Base-by-base conservation (phyloP, 176 grass and related monocot genomes). In the Lolium perenne region DNA sequence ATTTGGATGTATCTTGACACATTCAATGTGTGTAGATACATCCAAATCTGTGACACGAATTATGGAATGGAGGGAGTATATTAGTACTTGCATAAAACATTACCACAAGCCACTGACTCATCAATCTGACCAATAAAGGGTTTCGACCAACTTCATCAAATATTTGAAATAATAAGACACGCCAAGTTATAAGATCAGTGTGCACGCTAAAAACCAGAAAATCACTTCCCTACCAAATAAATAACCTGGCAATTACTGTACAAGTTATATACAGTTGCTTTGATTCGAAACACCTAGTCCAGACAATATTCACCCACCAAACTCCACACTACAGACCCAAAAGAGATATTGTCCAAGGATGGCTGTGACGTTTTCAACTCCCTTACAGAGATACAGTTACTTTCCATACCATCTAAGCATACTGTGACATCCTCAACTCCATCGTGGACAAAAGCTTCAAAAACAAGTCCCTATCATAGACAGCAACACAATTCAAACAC, bases 401-500 rank as follows among this genome's bases (percentile, higher is more conserved):
- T 32, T 10, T 18, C 13, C 9, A 43, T 70, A 70, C 38, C 7
- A 60, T 20, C 12, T 8, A 83, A 63, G 54, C 55, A 68, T 46
- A 78, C 9, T 46, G 22, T 78, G 32, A 80, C 22, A 2, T 20
- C 47, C 47, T 22, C 25, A 64, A 15, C 23, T 65, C 20, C 60
- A 67, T 38, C 2, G 1, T 38, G 22, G 49, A 40, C 23, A 71
- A 59, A 78, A 9, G 23, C 15, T 78, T 71, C 10, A 78, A 59
- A 83, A 26, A 61, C 3, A 83, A 83, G 48, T 56, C 9, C 32
- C 87, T 84, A 74, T 38, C 47, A 38, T 59, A 58, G 16, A 81
- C 79, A 45, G 59, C 38, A 21, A 7, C 70, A 6, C 2, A 63
- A 53, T 46, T 77, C 13, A 62, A 63, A 62, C 17, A 77, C 16